A percentile compares a stretch with the other conserved stretches of the same genome.
Conservation (phyloP, 768 basidiomycete genomes). For the Tylopilus rubrobrunneus region DNA sequence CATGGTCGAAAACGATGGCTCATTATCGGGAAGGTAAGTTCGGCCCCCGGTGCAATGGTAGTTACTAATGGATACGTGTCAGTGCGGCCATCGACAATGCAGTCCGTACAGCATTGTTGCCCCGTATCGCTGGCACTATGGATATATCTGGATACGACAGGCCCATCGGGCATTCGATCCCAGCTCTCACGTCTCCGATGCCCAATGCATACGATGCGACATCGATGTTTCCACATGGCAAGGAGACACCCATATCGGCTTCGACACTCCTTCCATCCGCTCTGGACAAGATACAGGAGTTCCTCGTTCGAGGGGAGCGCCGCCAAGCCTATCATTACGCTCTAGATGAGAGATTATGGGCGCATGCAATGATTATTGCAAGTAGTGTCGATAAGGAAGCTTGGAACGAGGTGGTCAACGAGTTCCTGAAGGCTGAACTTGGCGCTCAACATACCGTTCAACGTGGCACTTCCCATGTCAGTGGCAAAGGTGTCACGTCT, state of each 20-base stretch:
- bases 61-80: conserved; percentile 23
- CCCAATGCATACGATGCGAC: conserved; percentile 16
- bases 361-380: conserved; percentile 92
- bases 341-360: conserved; percentile 85
- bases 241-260: conserved; percentile 53
- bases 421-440: conserved; percentile 80
- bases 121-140: conserved; percentile 39
- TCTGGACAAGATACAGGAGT: conserved; percentile 73
- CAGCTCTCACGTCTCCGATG: conserved; percentile 31
- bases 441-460: conserved; percentile 35
- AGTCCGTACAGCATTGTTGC: conserved; percentile 69
- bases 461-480: conserved; percentile 9
- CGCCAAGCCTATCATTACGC: conserved; percentile 86
- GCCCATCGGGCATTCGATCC: conserved; percentile 15
- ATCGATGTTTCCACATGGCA: conserved; percentile 24
- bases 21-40: conserved; percentile 74
- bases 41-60: neutral
- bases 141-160: conserved; percentile 22
- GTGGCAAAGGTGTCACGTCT: conserved; percentile 19
- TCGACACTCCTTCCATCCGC: conserved; percentile 58
- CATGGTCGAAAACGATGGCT: conserved; percentile 88
- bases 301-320: conserved; percentile 81
- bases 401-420: conserved; percentile 87
- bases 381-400: conserved; percentile 90
- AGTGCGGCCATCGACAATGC: conserved; percentile 67